Conservation (phyloP, 768 basidiomycete species). For the Galerina sulciceps region DNA sequence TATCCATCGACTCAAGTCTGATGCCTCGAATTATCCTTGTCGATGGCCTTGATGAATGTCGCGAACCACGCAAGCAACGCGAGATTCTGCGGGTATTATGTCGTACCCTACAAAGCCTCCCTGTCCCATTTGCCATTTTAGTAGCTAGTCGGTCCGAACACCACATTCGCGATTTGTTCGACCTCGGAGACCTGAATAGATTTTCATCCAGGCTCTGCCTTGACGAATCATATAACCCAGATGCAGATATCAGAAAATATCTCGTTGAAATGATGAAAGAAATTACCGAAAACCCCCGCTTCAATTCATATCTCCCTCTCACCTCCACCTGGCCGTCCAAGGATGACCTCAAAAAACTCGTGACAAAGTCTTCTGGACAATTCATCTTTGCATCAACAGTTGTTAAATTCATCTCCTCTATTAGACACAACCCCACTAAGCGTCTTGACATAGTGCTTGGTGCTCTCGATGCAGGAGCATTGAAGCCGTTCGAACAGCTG, state of each 20-base stretch:
- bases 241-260: neutral
- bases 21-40: neutral
- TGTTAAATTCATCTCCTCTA: neutral
- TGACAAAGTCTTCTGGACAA: neutral
- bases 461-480: neutral
- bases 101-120: neutral
- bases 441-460: neutral
- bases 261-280: neutral
- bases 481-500: neutral
- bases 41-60: conserved; percentile 15
- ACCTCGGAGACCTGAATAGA: neutral
- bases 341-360: neutral
- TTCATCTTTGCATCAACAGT: conserved; percentile 6
- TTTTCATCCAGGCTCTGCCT: neutral
- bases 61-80: neutral
- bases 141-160: conserved; percentile 3
- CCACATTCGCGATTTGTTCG: neutral
- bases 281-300: neutral
- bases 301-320: neutral
- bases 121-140: neutral
- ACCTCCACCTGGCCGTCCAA: neutral
- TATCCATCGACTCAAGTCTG: neutral
- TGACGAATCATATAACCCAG: neutral
- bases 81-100: neutral
- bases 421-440: neutral